Conservation (phyloP, 768 basidiomycete genomes). For the Rhizopogon rudus region DNA sequence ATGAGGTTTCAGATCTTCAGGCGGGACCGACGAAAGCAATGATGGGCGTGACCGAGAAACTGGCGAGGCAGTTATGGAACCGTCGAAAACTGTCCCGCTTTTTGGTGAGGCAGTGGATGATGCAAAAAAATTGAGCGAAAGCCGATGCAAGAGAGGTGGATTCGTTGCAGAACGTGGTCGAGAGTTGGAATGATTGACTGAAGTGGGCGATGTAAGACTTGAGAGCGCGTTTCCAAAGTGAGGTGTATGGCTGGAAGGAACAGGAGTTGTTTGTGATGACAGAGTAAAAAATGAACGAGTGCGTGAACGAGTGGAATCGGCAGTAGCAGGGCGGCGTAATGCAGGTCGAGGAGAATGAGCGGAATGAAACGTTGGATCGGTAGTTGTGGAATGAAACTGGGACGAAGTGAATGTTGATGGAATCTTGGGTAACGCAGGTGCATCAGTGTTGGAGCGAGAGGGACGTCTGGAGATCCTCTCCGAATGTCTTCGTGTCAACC, state of each 20-base stretch:
- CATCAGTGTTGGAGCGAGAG: constrained; percentile 4
- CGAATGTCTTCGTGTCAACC: constrained; percentile 43
- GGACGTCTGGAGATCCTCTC: constrained; percentile 19
- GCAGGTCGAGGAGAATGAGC: constrained; percentile 13
- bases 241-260: constrained; percentile 8
- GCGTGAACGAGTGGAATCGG: constrained; percentile 33
- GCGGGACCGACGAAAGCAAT: constrained; percentile 38
- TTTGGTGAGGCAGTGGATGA: constrained; percentile 34
- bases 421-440: constrained; percentile 10
- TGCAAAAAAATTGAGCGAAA: constrained; percentile 63
- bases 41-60: constrained; percentile 37
- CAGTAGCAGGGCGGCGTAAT: constrained; percentile 36
- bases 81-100: constrained; percentile 5
- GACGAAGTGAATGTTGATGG: constrained; percentile 3
- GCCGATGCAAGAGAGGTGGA: constrained; percentile 63
- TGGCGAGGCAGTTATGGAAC: constrained; percentile 16
- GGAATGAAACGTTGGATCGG: constrained; percentile 11
- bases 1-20: constrained; percentile 47
- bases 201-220: constrained; percentile 7
- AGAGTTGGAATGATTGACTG: constrained; percentile 29
- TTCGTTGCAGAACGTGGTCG: constrained; percentile 53
- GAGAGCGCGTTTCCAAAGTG: constrained; percentile 3
- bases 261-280: constrained; percentile 14
- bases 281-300: constrained; percentile 24
- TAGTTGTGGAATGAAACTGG: constrained; percentile 13